phyloP scores from a whole-genome alignment of 2,329 filamentous ascomycete genomes.

The Lasiodiplodia citricola region DNA sequence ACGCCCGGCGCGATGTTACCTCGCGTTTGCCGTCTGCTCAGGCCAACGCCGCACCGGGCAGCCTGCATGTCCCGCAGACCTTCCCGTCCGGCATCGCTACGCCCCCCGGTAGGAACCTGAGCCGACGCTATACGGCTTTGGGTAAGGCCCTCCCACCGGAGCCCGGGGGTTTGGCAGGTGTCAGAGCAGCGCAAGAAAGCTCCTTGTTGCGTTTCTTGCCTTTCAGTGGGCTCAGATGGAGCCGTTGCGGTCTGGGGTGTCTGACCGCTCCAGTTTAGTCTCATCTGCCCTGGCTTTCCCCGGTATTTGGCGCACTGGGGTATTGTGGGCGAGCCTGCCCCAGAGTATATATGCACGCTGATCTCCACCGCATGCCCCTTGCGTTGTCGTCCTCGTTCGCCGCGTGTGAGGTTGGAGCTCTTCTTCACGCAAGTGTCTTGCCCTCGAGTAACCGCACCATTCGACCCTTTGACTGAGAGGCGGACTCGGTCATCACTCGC shows the following conservation, averaged over 20 bases:
- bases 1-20: constrained; percentile 2
- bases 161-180: background rate
- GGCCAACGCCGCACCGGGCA: background rate
- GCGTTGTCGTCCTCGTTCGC: background rate
- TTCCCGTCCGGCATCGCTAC: background rate
- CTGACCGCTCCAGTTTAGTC: constrained; percentile 13
- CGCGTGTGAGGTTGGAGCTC: constrained; percentile 10
- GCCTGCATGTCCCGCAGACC: background rate
- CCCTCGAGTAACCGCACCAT: background rate
- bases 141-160: constrained; percentile 8
- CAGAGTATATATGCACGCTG: constrained; percentile 18
- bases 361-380: constrained; percentile 9
- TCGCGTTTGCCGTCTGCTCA: constrained; percentile 3
- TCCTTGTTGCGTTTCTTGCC: background rate
- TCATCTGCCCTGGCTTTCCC: background rate
- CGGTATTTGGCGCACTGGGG: background rate
- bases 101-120: background rate
- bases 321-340: background rate
- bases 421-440: background rate
- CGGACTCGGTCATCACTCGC: constrained; percentile 1
- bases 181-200: background rate
- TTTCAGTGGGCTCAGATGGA: background rate
- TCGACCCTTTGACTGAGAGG: constrained; percentile 6
- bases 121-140: constrained; percentile 4
- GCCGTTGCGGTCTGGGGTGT: background rate